Evolutionary conservation across 345 rosid genomes (phyloP).

Genomic region (Gynandropsis gynandra): DNA sequence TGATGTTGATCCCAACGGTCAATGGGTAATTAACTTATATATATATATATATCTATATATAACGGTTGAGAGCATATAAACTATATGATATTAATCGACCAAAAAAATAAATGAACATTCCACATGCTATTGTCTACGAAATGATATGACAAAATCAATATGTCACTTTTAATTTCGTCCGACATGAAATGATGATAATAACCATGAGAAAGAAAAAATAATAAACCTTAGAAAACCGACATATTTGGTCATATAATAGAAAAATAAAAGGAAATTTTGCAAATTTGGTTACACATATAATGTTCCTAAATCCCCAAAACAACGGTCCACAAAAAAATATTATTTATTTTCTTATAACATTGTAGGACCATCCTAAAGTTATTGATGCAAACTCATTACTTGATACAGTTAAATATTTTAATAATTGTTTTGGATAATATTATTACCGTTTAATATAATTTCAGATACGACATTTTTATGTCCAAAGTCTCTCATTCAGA

Average conservation of each 20-base stretch:
- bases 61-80: too few species aligned
- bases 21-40: too few species aligned
- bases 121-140: conserved; percentile 26
- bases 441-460: too few species aligned
- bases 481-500: too few species aligned
- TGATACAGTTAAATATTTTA: too few species aligned
- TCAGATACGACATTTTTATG: too few species aligned
- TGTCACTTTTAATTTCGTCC: conserved; percentile 23
- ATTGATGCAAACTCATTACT: conserved; percentile 23
- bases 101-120: conserved; percentile 19
- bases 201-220: conserved; percentile 6
- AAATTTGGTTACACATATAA: conserved; percentile 12
- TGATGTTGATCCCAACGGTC: too few species aligned
- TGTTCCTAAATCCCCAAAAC: conserved; percentile 20
- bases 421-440: too few species aligned
- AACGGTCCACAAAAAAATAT: conserved; percentile 20
- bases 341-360: conserved; percentile 19
- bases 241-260: conserved; percentile 9
- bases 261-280: background rate
- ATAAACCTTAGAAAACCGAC: conserved; percentile 22
- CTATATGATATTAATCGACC: too few species aligned
- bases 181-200: conserved; percentile 32
- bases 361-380: conserved; percentile 30
- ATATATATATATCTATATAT: too few species aligned
- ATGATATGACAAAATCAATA: conserved; percentile 19